Conservation (phyloP, 257 asterid genomes). For the Perilla frutescens region DNA sequence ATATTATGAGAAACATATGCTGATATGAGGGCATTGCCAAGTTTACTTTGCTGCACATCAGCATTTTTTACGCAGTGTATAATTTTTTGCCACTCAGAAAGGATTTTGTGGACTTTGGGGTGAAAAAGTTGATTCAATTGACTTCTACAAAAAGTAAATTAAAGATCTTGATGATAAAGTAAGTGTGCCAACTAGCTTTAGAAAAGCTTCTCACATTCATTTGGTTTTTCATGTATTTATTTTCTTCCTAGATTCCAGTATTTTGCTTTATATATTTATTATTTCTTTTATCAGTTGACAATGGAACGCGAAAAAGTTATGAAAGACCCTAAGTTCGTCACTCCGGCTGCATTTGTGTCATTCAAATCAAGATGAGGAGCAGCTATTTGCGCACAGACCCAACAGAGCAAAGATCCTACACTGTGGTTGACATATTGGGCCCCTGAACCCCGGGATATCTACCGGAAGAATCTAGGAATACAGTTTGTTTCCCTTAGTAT, state of each 20-base stretch:
- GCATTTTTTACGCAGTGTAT: slow-evolving; percentile 20
- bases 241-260: not conserved
- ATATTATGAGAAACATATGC: slow-evolving; percentile 12
- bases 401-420: slow-evolving; percentile 90
- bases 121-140: slow-evolving; percentile 74
- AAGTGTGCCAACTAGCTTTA: slow-evolving; percentile 34
- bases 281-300: slow-evolving; percentile 46
- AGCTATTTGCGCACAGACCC: slow-evolving; percentile 98
- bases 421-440: slow-evolving; percentile 94
- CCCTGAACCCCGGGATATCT: slow-evolving; percentile 94
- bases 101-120: slow-evolving; percentile 96
- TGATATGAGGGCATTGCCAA: not conserved
- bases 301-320: slow-evolving; percentile 72
- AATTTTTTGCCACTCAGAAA: slow-evolving; percentile 56
- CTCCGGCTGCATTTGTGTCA: slow-evolving; percentile 88
- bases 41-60: not conserved
- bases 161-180: slow-evolving; percentile 71
- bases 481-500: slow-evolving; percentile 79
- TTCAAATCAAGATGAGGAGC: slow-evolving; percentile 95
- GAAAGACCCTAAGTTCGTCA: slow-evolving; percentile 68
- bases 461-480: slow-evolving; percentile 89
- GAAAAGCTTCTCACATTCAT: not conserved
- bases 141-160: slow-evolving; percentile 65
- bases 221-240: not conserved
- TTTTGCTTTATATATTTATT: not conserved